Evolutionary conservation across 2,329 filamentous ascomycete genomes (phyloP).

Genomic region (Cryphonectria carpinicola): DNA sequence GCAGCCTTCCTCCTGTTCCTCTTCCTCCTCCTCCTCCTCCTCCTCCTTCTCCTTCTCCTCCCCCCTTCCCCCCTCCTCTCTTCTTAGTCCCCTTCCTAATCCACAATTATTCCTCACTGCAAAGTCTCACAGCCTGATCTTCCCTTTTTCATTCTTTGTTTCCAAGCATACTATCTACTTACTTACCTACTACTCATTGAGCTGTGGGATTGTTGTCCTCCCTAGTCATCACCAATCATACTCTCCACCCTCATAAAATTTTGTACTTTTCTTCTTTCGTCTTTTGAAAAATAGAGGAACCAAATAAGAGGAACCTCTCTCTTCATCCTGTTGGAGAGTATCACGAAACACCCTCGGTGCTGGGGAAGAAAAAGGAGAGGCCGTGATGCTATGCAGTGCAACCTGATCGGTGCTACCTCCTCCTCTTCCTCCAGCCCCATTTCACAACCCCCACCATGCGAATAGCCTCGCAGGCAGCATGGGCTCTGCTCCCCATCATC

Average conservation of each 20-base stretch:
- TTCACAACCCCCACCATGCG: neutral
- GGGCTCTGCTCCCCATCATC: neutral
- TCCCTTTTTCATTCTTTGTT: neutral
- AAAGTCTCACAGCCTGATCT: neutral
- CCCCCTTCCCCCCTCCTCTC: neutral
- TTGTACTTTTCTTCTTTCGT: neutral
- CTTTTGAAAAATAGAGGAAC: neutral
- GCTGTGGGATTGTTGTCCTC: neutral
- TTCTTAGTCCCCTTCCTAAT: neutral
- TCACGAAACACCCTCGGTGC: neutral
- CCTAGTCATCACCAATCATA: neutral
- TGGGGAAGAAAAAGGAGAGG: neutral
- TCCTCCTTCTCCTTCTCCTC: too few species aligned
- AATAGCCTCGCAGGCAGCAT: neutral
- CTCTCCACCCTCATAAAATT: neutral
- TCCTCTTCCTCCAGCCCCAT: neutral
- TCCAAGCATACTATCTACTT: neutral
- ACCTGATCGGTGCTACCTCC: neutral
- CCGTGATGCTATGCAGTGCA: constrained; percentile 8
- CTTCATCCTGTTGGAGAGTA: neutral
- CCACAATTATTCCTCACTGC: constrained; percentile 1
- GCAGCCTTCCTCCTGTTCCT: neutral
- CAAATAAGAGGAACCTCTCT: neutral
- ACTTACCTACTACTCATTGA: neutral
- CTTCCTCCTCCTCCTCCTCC: neutral